These are phyloP conservation scores for Melanomma pulvis-pyrius DNA, from an alignment of 495 filamentous ascomycete genomes.

Conservation along the genomic window DNA sequence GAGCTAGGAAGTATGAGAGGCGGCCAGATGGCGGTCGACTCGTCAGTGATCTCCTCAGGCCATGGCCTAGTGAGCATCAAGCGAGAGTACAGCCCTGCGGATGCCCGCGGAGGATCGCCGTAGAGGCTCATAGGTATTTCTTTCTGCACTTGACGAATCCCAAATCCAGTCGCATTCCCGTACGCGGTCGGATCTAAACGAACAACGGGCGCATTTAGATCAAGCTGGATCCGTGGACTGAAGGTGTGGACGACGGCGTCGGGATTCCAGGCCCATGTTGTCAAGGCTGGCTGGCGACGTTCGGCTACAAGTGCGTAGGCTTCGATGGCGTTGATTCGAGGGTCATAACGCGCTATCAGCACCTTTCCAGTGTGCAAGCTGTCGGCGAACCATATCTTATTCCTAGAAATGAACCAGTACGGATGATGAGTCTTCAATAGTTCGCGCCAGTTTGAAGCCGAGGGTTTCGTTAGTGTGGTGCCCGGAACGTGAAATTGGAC, in stretches of 20 bases:
- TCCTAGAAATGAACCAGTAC: slow-evolving; percentile 78
- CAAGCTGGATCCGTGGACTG: slow-evolving; percentile 66
- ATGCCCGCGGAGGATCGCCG: slow-evolving; percentile 42
- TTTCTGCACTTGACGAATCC: slow-evolving; percentile 26
- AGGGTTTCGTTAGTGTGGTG: slow-evolving; percentile 14
- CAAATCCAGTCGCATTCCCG: slow-evolving; percentile 4
- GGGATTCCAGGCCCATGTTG: slow-evolving; percentile 65
- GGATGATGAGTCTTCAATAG: slow-evolving; percentile 76
- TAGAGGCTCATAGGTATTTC: slow-evolving; percentile 58
- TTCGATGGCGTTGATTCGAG: slow-evolving; percentile 72
- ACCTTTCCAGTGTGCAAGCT: slow-evolving; percentile 67
- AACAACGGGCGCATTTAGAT: slow-evolving; percentile 70
- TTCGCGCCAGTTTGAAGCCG: slow-evolving; percentile 42
- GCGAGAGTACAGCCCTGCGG: slow-evolving; percentile 49
- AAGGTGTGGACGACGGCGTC: slow-evolving; percentile 77
- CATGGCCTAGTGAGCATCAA: slow-evolving; percentile 52
- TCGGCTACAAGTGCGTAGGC: slow-evolving; percentile 75
- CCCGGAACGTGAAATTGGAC: slow-evolving; percentile 38
- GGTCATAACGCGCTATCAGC: slow-evolving; percentile 73
- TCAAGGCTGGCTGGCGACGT: slow-evolving; percentile 53
- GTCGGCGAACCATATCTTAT: slow-evolving; percentile 88
- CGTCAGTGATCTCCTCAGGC: slow-evolving; percentile 43
- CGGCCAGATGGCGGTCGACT: slow-evolving; percentile 69
- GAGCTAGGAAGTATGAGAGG: slow-evolving; percentile 67
- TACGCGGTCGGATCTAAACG: slow-evolving; percentile 50